Evolutionary conservation across 768 basidiomycete species (phyloP).

Genomic region (Termitomyces sp.): DNA sequence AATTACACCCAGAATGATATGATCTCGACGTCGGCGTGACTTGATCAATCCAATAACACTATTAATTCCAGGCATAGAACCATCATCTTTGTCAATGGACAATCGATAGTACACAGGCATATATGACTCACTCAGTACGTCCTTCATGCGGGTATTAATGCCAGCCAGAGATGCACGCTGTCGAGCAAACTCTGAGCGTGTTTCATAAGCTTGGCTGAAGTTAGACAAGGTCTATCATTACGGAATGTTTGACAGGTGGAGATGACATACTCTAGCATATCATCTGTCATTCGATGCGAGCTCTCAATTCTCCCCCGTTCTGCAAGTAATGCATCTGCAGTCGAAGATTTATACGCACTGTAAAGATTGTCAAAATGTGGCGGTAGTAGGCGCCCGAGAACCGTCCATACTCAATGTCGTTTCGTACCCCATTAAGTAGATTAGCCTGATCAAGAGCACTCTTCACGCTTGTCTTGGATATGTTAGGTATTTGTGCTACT

Average conservation of each 20-base stretch:
- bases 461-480: constrained; percentile 65
- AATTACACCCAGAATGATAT: constrained; percentile 83
- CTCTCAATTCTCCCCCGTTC: constrained; percentile 90
- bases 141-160: constrained; percentile 81
- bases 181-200: constrained; percentile 84
- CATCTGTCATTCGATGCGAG: constrained; percentile 93
- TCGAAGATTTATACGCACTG: constrained; percentile 88
- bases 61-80: constrained; percentile 92
- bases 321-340: constrained; percentile 79
- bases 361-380: not conserved
- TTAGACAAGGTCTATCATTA: not conserved
- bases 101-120: not conserved
- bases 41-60: constrained; percentile 90
- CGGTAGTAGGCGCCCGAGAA: not conserved
- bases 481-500: not conserved
- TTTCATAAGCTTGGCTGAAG: constrained; percentile 92
- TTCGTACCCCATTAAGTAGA: constrained; percentile 83
- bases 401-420: constrained; percentile 84
- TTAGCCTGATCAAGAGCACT: constrained; percentile 83
- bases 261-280: constrained; percentile 68
- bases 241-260: not conserved
- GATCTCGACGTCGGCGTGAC: constrained; percentile 82
- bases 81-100: constrained; percentile 30
- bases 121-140: constrained; percentile 64
- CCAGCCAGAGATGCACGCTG: constrained; percentile 72